Conservation (phyloP, 176 grass and related monocot species). For the Pontederia paniculata region DNA sequence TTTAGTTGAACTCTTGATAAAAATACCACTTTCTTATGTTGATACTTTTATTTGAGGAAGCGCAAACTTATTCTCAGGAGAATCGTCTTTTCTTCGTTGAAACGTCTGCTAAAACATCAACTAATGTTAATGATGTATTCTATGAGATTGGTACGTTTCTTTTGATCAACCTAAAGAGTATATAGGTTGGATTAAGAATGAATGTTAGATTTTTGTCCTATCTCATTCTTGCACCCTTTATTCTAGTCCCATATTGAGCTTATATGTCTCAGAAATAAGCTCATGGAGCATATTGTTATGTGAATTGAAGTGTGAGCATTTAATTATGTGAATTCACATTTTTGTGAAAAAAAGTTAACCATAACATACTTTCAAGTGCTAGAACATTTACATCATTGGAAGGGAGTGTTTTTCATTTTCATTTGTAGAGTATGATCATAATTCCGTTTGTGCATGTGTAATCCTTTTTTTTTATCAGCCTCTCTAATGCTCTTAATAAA, state of each 20-base stretch:
- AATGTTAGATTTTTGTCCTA: not conserved
- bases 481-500: not conserved
- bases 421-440: not conserved
- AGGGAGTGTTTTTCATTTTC: no score
- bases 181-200: not conserved
- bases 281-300: no score
- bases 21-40: not conserved
- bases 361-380: no score
- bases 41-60: conserved; percentile 40
- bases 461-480: not conserved
- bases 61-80: conserved; percentile 67
- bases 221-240: not conserved
- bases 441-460: not conserved
- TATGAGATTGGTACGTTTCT: conserved; percentile 71
- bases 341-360: no score
- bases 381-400: no score
- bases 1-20: not conserved
- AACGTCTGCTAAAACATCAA: conserved; percentile 88
- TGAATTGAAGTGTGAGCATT: no score
- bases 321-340: no score
- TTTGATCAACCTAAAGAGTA: no score
- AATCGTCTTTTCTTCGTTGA: conserved; percentile 85
- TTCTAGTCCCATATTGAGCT: no score
- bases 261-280: no score
- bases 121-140: conserved; percentile 83